Base-by-base conservation (phyloP, 2,329 filamentous ascomycete species). In the Penicillium sp. region DNA sequence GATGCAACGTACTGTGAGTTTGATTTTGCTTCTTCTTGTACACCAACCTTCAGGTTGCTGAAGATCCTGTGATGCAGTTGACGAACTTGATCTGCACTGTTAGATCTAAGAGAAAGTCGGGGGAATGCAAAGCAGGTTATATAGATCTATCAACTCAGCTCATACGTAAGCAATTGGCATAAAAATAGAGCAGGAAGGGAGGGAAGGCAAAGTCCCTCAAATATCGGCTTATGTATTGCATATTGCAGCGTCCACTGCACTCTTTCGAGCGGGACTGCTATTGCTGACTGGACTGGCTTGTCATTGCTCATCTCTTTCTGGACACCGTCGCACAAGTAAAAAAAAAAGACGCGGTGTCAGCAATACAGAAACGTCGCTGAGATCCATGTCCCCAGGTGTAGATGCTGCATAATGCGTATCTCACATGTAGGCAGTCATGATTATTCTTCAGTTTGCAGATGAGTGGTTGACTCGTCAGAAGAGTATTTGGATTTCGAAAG, bases 391-490 rank as follows among this genome's bases (percentile, higher is more conserved):
- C 53, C 52, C 48, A 42, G 50, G 40, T 52, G 45, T 29, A 27
- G 49, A 47, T 49, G 50, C 47, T 46, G 26, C 44, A 31, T 46
- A 33, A 25, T 57, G 54, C 57, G 59, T 59, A 57, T 55, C 48
- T 63, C 59, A 58, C 54, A 63, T 62, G 56, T 52, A 58, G 51
- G 57, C 54, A 51, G 57, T 57, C 53, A 50, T 46, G 53, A 55
- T 61, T 43, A 23, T 15, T 31, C 5, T 27, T 43, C 14, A 22
- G 8, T n/a, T 22, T 18, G 18, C 18, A 40, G 35, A 29, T 11
- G 33, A 15, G 18, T 22, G 49, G 23, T 25, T 6, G 57, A 61
- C 31, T 22, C 18, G 50, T 57, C 54, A 52, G 45, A 54, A 22
- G 37, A 25, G 26, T 14, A 45, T 26, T 31, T 20, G n/a, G 18